Percentiles rank a stretch among this genome's conserved stretches.
These are phyloP conservation scores for Aspergillus caelatus DNA, from an alignment of 2,329 filamentous ascomycete species.

Conservation along the genomic window DNA sequence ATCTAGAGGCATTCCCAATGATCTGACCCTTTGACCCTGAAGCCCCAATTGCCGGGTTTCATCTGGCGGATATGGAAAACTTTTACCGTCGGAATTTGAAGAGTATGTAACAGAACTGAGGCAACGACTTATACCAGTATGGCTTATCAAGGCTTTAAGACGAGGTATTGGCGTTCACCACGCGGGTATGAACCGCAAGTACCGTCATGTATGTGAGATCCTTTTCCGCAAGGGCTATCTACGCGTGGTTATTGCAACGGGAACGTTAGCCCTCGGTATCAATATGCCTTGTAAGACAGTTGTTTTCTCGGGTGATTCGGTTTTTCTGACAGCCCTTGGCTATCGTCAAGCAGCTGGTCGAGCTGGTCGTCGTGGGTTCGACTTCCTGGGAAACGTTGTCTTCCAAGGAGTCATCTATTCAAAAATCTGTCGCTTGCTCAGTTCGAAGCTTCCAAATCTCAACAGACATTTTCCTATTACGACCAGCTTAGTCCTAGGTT, in stretches of 20 bases:
- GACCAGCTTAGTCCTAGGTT: conserved; percentile 69
- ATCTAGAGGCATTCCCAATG: conserved; percentile 65
- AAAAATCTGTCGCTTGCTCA: conserved; percentile 70
- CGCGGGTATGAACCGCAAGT: conserved; percentile 76
- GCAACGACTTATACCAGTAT: conserved; percentile 48
- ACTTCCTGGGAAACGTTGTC: conserved; percentile 78
- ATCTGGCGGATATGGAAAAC: conserved; percentile 65
- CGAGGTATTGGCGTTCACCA: conserved; percentile 78
- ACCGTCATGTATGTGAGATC: conserved; percentile 63
- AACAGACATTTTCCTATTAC: conserved; percentile 79
- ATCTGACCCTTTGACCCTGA: conserved; percentile 71
- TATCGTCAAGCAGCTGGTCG: conserved; percentile 77
- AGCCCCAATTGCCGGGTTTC: conserved; percentile 51
- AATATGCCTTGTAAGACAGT: conserved; percentile 86
- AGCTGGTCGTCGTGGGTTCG: conserved; percentile 78
- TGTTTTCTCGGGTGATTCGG: conserved; percentile 72
- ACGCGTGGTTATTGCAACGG: conserved; percentile 72
- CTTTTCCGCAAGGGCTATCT: conserved; percentile 51
- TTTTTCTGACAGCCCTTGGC: conserved; percentile 73
- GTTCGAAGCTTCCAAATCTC: conserved; percentile 72
- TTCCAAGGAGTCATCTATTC: conserved; percentile 67
- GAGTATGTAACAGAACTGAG: conserved; percentile 44
- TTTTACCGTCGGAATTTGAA: conserved; percentile 43
- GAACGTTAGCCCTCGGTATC: conserved; percentile 75
- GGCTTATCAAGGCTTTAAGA: conserved; percentile 62